phyloP scores from a whole-genome alignment of 495 filamentous ascomycete species.

The Penicillium flavigenum region DNA sequence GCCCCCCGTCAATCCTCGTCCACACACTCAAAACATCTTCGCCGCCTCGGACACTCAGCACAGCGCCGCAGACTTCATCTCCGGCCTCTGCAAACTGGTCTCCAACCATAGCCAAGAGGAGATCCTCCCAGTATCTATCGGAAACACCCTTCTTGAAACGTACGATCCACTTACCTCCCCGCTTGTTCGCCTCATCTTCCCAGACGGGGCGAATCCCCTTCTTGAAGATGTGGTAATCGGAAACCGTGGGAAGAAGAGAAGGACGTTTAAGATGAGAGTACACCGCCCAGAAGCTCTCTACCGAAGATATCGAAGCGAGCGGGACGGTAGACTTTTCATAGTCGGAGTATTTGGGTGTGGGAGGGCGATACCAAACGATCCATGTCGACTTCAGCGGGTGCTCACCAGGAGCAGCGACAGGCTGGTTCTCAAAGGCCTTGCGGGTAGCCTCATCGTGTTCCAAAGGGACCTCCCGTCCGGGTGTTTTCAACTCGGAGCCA shows the following conservation, averaged over 20 bases:
- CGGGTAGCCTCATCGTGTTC: constrained; percentile 56
- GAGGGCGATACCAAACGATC: constrained; percentile 96
- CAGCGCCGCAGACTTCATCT: constrained; percentile 92
- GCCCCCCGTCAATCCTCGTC: constrained; percentile 86
- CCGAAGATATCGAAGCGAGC: constrained; percentile 76
- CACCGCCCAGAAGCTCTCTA: constrained; percentile 89
- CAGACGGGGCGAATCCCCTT: constrained; percentile 95
- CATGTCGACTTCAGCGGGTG: constrained; percentile 81
- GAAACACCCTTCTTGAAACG: constrained; percentile 93
- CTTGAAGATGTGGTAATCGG: constrained; percentile 98
- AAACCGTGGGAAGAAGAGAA: constrained; percentile 82
- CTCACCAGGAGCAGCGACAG: constrained; percentile 42
- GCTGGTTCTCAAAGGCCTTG: constrained; percentile 40
- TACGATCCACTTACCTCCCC: constrained; percentile 96
- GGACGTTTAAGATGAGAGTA: constrained; percentile 90
- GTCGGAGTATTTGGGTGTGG: constrained; percentile 93
- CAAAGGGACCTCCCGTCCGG: constrained; percentile 55
- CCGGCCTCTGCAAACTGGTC: constrained; percentile 93
- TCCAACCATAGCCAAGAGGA: constrained; percentile 85
- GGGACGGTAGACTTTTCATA: constrained; percentile 95
- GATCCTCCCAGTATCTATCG: constrained; percentile 97
- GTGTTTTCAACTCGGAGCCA: constrained; percentile 69
- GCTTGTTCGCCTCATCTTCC: constrained; percentile 97
- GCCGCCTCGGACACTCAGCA: constrained; percentile 89
- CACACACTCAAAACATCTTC: constrained; percentile 98